Evolutionary conservation across 106 monocot genomes (phyloP), one percentile per base, ranked within the genome.

Genomic region (Agapanthus africanus): DNA sequence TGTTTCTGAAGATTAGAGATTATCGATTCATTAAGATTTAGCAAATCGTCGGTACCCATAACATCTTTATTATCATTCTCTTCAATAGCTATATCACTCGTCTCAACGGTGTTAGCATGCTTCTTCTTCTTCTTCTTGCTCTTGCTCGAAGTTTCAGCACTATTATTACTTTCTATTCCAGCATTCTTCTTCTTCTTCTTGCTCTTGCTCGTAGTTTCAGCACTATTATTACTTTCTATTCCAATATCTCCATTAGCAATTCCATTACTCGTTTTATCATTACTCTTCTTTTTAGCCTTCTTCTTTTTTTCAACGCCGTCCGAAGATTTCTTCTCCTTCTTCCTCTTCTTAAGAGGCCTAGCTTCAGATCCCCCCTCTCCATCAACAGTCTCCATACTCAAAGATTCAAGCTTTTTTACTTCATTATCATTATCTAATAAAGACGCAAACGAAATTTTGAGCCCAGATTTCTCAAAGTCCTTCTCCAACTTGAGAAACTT

Each of bases 1-100:
- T 97, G 84, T 70, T 73, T 89, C 76, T 97, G 89, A 49, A 97
- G 87, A 79, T 92, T 92, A 13, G 91, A 91, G 30, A 97, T 67
- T 13, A 82, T 26, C 38, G 40, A 49, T 54, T 92, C 89, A 63
- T 92, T 82, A 66, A 87, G 77, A 42, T 40, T 63, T 33, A 89
- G n/a, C 28, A 65, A 28, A 18, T 66, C 70, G 25, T 46, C 11
- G 46, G 65, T 66, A 25, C 34, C 38, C 13, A 18, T 70, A 4
- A 14, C 71, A 62, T 73, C 57, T 60, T 54, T 57, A 49, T 74
- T 64, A 31, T 11, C 73, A 52, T 68, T 69, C 34, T 41, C 66
- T 44, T 28, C 50, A 19, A 38, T 34, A 37, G 52, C 66, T 2
- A n/a, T 19, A 23, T 63, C 63, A 27, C 38, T n/a, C 2, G 63